These are phyloP conservation scores for Coemansia sp. DNA, from an alignment of 192 early-diverging fungal species.

Conservation along the genomic window DNA sequence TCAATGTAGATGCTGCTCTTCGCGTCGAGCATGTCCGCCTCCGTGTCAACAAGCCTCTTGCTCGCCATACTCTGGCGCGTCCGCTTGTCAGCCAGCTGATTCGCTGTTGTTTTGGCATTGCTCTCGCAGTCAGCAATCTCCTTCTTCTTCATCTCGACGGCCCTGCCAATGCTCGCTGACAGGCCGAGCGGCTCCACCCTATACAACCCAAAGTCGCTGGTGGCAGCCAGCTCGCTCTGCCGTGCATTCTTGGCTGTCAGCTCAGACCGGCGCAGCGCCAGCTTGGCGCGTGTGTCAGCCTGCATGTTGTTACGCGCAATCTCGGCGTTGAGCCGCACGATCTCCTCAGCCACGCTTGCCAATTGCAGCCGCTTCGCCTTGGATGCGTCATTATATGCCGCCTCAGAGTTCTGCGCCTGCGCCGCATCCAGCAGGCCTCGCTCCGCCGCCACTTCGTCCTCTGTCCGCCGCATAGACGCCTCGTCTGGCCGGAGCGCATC, in stretches of 20 bases:
- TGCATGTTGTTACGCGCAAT: conserved; percentile 59
- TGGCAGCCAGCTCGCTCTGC: conserved; percentile 1
- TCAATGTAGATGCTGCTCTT: conserved; percentile 14
- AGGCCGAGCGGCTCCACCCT: conserved; percentile 6
- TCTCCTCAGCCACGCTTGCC: conserved; percentile 42
- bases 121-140: conserved; percentile 7
- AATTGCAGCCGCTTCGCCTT: conserved; percentile 49
- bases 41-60: conserved; percentile 33
- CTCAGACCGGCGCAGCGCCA: conserved; percentile 59
- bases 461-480: neutral
- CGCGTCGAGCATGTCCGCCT: conserved; percentile 13
- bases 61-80: conserved; percentile 36
- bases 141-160: conserved; percentile 26
- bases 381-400: conserved; percentile 13
- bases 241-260: conserved; percentile 24
- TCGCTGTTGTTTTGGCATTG: conserved; percentile 8
- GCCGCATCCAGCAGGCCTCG: conserved; percentile 29
- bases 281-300: conserved; percentile 59
- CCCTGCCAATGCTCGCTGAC: conserved; percentile 14
- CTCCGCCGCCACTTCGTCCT: conserved; percentile 26
- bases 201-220: conserved; percentile 13
- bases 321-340: conserved; percentile 53
- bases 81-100: conserved; percentile 16
- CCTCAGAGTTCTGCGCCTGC: conserved; percentile 10
- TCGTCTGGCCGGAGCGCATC: conserved; percentile 21